phyloP scores from a whole-genome alignment of 2,329 filamentous ascomycete species.

The Pseudocercospora crystallina region DNA sequence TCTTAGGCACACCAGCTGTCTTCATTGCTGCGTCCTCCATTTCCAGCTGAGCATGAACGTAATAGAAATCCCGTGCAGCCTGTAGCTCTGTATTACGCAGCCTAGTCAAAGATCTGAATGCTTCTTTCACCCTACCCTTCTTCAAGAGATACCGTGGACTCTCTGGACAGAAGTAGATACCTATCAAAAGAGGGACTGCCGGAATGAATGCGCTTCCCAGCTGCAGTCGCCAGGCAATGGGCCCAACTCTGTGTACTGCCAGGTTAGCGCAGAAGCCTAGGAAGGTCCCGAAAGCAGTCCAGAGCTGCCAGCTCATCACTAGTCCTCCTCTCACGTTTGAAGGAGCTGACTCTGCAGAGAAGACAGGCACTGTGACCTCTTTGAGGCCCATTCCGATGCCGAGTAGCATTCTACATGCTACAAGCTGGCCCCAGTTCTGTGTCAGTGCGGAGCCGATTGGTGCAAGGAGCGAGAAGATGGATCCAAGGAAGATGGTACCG shows the following conservation, averaged over 20 bases:
- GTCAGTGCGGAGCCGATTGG: constrained; percentile 62
- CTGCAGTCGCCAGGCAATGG: constrained; percentile 61
- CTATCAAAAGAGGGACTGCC: constrained; percentile 58
- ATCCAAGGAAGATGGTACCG: constrained; percentile 39
- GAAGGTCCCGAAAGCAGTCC: constrained; percentile 60
- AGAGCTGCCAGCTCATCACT: constrained; percentile 38
- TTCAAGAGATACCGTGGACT: constrained; percentile 31
- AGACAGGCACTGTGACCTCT: constrained; percentile 48
- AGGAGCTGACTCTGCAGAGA: constrained; percentile 43
- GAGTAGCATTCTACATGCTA: constrained; percentile 67
- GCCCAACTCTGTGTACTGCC: constrained; percentile 43
- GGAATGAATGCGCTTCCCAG: constrained; percentile 66
- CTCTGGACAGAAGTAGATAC: constrained; percentile 49
- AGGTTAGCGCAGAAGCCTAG: constrained; percentile 64
- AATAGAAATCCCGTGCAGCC: constrained; percentile 35
- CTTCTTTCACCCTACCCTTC: constrained; percentile 20
- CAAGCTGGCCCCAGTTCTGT: constrained; percentile 70
- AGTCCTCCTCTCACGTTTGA: constrained; percentile 47
- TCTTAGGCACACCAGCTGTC: too few relatives aligned
- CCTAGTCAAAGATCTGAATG: constrained; percentile 48
- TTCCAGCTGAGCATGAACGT: constrained; percentile 23
- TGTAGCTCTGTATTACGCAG: constrained; percentile 31
- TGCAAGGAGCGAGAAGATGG: constrained; percentile 58
- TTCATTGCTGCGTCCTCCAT: constrained; percentile 21
- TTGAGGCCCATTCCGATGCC: constrained; percentile 54